A percentile compares a stretch with the other conserved stretches of the same genome.
phyloP scores from a whole-genome alignment of 306 rosid genomes.

The Acacia melanoxylon region DNA sequence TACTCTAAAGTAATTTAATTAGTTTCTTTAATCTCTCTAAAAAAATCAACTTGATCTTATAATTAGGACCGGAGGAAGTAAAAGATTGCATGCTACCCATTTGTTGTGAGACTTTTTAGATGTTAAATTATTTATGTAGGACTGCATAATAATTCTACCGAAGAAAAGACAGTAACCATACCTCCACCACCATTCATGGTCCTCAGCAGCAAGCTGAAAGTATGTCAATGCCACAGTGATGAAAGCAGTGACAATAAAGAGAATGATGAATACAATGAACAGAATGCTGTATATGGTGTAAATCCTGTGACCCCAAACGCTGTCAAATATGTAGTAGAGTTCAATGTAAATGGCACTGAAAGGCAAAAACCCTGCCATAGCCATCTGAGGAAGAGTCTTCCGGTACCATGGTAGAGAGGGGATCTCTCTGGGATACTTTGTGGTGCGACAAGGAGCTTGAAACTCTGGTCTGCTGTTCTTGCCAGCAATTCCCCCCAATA shows the following conservation, averaged over 20 bases:
- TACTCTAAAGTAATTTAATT: no score
- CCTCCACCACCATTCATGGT: conserved; percentile 51
- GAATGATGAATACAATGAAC: conserved; percentile 35
- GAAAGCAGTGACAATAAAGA: conserved; percentile 40
- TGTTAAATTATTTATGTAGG: no score
- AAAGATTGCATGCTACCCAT: no score
- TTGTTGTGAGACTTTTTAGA: no score
- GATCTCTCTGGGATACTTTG: conserved; percentile 37
- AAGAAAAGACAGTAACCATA: neutral
- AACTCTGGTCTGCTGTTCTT: conserved; percentile 36
- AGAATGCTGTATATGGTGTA: conserved; percentile 36
- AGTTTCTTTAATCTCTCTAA: no score
- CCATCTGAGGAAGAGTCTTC: conserved; percentile 36
- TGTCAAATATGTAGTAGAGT: conserved; percentile 37
- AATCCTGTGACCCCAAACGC: conserved; percentile 39
- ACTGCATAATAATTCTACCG: no score
- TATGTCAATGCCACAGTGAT: conserved; percentile 37
- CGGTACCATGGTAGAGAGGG: conserved; percentile 35
- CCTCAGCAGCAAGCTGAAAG: conserved; percentile 42
- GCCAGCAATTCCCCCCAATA: conserved; percentile 37
- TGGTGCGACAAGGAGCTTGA: conserved; percentile 41
- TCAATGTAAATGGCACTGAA: conserved; percentile 40
- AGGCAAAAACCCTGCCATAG: conserved; percentile 38
- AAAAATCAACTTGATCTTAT: no score
- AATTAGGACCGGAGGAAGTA: no score